phyloP scores from a whole-genome alignment of 2,329 filamentous ascomycete species.

The Apiospora arundinis region DNA sequence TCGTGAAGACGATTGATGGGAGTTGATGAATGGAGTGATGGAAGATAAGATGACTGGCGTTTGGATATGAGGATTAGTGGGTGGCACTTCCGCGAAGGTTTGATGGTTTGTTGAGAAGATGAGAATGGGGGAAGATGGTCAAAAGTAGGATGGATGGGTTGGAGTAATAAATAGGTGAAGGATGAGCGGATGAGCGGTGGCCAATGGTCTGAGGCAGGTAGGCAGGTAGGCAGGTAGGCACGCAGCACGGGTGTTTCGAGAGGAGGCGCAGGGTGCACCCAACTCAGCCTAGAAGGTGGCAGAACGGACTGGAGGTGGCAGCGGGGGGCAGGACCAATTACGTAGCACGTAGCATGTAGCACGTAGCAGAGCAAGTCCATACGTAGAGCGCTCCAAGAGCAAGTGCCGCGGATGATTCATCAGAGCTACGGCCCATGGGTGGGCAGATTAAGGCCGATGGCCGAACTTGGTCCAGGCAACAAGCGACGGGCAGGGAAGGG shows the following conservation, averaged over 20 bases:
- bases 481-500: not conserved
- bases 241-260: conserved; percentile 32
- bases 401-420: conserved; percentile 21
- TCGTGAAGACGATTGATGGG: conserved; percentile 56
- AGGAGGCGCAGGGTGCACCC: conserved; percentile 12
- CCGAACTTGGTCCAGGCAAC: conserved; percentile 10
- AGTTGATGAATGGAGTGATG: conserved; percentile 30
- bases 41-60: conserved; percentile 26
- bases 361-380: conserved; percentile 1
- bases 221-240: conserved; percentile 39
- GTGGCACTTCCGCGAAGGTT: conserved; percentile 28
- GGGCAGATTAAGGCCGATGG: conserved; percentile 4
- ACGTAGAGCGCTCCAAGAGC: not conserved
- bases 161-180: conserved; percentile 34
- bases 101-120: conserved; percentile 26
- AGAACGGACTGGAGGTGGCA: conserved; percentile 21
- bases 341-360: not conserved
- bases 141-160: conserved; percentile 27
- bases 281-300: conserved; percentile 17
- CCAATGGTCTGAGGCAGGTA: conserved; percentile 28
- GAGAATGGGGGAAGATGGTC: conserved; percentile 35
- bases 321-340: conserved; percentile 22
- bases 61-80: conserved; percentile 24
- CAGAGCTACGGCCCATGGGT: conserved; percentile 18
- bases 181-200: conserved; percentile 20